phyloP scores from a whole-genome alignment of 495 filamentous ascomycete species.

The Melanomma pulvis-pyrius region DNA sequence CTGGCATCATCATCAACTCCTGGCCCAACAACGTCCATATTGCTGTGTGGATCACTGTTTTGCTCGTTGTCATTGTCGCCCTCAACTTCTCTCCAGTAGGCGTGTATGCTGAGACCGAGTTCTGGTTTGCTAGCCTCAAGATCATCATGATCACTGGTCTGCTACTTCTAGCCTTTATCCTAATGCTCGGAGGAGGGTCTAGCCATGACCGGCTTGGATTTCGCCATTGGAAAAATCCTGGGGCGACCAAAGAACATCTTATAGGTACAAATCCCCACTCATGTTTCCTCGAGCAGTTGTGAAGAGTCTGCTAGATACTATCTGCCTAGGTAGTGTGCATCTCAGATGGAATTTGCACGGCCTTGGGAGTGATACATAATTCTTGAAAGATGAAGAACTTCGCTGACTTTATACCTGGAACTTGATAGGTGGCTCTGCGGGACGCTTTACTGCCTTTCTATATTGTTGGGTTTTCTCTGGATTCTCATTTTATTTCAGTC shows the following conservation, averaged over 20 bases:
- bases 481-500: constrained; percentile 53
- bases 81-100: constrained; percentile 10
- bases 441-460: constrained; percentile 26
- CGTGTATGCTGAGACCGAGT: constrained; percentile 70
- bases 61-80: background rate
- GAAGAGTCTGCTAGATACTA: too few relatives aligned
- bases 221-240: too few relatives aligned
- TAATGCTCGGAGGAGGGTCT: constrained; percentile 64
- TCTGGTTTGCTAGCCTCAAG: constrained; percentile 71
- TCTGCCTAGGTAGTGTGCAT: too few relatives aligned
- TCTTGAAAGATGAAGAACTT: too few relatives aligned
- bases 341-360: too few relatives aligned
- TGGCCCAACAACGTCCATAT: constrained; percentile 50
- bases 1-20: constrained; percentile 59
- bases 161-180: constrained; percentile 54
- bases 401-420: too few relatives aligned
- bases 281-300: too few relatives aligned
- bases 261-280: too few relatives aligned
- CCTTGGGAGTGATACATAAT: too few relatives aligned
- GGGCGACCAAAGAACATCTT: too few relatives aligned
- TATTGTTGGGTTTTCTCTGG: constrained; percentile 38
- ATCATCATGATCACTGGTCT: constrained; percentile 68
- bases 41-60: constrained; percentile 16
- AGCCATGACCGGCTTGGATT: constrained; percentile 67
- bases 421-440: constrained; percentile 41